Evolutionary conservation across 495 filamentous ascomycete species (phyloP), one percentile per base, ranked within the genome.

Genomic region (Opeltia flavorubescens): DNA sequence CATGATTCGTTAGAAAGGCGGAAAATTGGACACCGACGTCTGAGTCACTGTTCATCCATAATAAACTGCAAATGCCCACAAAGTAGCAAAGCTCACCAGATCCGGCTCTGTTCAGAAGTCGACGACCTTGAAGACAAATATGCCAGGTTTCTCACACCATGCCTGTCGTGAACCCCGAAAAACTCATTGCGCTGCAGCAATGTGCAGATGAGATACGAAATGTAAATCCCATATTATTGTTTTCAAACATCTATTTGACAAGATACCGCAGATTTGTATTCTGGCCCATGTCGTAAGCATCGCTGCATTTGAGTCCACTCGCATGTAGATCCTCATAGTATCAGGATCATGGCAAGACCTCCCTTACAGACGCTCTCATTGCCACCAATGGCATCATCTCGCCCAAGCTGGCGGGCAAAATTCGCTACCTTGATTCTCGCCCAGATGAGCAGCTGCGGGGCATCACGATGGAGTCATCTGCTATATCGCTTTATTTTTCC

Each of bases 301-400:
- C 41, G 8, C 13, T 20, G 24, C 26, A 38, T 25, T 8, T 33
- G 30, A 38, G 39, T 13, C 6, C 8, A 2, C 12, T 3, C 15
- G 39, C 46, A 45, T 33, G 21, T 52, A 50, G 4, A 42, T 45
- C 34, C 45, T 52, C 34, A 44, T 15, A 29, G 42, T 26, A 29
- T 46, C 55, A 75, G 71, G 91, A 99, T 59, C 91, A 99, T 72
- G 91, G 91, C 54, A 99, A 99, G 67, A 99, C 91, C 5, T 95
- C 93, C 18, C 80, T 99, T 52, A 93, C 89, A 36, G 91, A 99
- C 60, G 86, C 85, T 47, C 80, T 99, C 39, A 86, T 99, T 54
- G 87, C 93, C 63, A 95, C 93, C 54, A 99, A 99, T 76, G 91
- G 91, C 69, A 96, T 99, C 66, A 96, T 99, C 56, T 96, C 93